Conservation (phyloP, 768 basidiomycete species). For the Podaxis sp. region DNA sequence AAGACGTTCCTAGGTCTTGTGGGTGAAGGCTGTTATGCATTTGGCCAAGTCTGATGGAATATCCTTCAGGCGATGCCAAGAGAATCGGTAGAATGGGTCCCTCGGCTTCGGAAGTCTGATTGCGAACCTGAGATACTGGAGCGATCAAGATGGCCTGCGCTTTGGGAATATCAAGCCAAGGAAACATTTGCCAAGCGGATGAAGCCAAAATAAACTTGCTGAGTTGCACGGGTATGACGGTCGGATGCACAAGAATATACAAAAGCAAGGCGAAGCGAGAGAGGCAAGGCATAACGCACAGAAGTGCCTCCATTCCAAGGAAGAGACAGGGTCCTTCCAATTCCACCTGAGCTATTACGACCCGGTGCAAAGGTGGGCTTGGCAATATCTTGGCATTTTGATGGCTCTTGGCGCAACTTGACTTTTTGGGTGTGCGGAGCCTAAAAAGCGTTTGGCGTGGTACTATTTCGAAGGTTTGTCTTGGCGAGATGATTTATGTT, state of each 20-base stretch:
- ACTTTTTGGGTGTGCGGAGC: slow-evolving; percentile 14
- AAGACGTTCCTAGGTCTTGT: neutral
- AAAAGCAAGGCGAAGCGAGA: neutral
- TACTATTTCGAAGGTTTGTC: slow-evolving; percentile 15
- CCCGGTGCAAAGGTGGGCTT: slow-evolving; percentile 8
- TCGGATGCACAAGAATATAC: neutral
- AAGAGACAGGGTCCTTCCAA: neutral
- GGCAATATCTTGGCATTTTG: slow-evolving; percentile 1
- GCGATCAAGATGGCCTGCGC: neutral
- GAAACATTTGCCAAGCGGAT: neutral
- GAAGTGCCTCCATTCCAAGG: neutral
- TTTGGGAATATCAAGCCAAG: neutral
- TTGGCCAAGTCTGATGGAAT: neutral
- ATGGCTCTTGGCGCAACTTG: neutral
- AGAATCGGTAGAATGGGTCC: neutral
- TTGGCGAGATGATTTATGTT: slow-evolving; percentile 19
- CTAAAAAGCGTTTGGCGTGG: slow-evolving; percentile 20
- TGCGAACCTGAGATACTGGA: neutral
- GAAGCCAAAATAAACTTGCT: neutral
- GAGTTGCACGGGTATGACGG: neutral
- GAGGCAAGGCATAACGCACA: neutral
- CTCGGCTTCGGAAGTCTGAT: neutral
- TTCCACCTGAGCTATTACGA: neutral
- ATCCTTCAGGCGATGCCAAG: neutral
- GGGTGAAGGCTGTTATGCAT: neutral